Conservation (phyloP, 192 early-diverging fungal genomes). For the Mortierella alpina region DNA sequence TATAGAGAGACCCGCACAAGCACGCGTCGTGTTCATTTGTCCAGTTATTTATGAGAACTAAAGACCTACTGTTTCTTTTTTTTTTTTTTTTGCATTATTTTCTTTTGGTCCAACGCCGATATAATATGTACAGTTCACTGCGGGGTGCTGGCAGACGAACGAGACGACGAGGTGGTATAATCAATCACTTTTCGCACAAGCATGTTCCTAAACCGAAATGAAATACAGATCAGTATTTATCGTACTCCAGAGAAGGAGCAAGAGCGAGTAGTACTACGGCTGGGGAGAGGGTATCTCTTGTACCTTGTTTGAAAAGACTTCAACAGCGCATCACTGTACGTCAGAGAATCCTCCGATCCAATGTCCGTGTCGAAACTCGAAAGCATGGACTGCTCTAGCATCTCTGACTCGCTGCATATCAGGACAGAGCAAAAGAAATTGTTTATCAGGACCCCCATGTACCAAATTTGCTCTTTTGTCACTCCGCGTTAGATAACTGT, state of each 20-base stretch:
- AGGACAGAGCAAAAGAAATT: neutral
- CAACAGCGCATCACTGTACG: conserved; percentile 32
- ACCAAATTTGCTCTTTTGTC: neutral
- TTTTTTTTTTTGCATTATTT: neutral
- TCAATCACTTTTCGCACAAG: conserved; percentile 26
- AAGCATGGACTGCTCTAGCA: conserved; percentile 38
- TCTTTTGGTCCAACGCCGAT: neutral
- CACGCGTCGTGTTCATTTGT: too few species aligned
- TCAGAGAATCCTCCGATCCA: conserved; percentile 29
- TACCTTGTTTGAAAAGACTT: conserved; percentile 41
- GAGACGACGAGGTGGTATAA: neutral
- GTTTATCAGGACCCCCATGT: neutral
- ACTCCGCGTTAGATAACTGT: neutral
- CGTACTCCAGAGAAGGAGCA: neutral
- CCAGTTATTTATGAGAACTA: neutral
- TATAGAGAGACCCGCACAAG: too few species aligned
- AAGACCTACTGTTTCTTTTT: neutral
- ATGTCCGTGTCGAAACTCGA: conserved; percentile 39
- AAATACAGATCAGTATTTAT: neutral
- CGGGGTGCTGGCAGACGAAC: neutral
- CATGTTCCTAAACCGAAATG: conserved; percentile 11
- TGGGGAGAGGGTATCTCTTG: too few species aligned
- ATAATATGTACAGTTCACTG: neutral
- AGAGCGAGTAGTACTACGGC: too few species aligned
- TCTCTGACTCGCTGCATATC: conserved; percentile 26